Evolutionary conservation across 139 green algal species (phyloP), one percentile per base, ranked within the genome.

Genomic region (Chlamydomonas applanata): DNA sequence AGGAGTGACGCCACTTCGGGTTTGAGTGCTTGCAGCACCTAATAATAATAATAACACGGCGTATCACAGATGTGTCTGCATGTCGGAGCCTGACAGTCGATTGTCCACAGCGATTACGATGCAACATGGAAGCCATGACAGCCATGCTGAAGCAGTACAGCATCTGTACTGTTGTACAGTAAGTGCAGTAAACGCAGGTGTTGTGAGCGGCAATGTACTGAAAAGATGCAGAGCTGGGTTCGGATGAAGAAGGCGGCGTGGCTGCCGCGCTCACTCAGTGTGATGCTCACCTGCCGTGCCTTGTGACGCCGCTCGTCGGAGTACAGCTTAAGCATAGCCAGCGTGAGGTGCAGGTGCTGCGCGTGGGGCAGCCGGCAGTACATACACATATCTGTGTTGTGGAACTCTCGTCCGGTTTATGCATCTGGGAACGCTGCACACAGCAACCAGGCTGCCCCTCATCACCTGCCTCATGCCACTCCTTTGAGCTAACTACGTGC

Each of bases 251-350:
- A 30, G 36, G 19, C 56, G 65, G 16, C n/a, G 33, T 59, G 22
- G 19, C 29, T 4, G 14, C 4, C 22, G 1, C n/a, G 46, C 36
- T 61, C 62, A 14, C 24, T 20, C 71, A 85, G 65, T 14, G n/a
- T 33, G 5, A 73, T 56, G 16, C 78, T 24, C 40, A 74, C 72
- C 65, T 79, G 73, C 22, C 49, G 45, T 32, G 82, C 85, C 49
- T 59, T 34, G 65, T 80, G 66, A 11, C 85, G 64, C 35, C 53
- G 60, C 32, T 83, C 71, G 30, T 88, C 82, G 35, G 77, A 85
- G 80, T 90, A 90, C 56, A 90, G 75, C 57, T 90, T 87, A 13
- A 87, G 72, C 82, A 87, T 87, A 13, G 76, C 65, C 35, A 87
- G 45, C 4, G 82, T 87, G 11, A 87, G 53, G 30, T 87, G 82